Percentiles rank a stretch among this genome's conserved stretches.
Evolutionary conservation across 192 early-diverging fungal genomes (phyloP).

Genomic region (Backusella australiensis): DNA sequence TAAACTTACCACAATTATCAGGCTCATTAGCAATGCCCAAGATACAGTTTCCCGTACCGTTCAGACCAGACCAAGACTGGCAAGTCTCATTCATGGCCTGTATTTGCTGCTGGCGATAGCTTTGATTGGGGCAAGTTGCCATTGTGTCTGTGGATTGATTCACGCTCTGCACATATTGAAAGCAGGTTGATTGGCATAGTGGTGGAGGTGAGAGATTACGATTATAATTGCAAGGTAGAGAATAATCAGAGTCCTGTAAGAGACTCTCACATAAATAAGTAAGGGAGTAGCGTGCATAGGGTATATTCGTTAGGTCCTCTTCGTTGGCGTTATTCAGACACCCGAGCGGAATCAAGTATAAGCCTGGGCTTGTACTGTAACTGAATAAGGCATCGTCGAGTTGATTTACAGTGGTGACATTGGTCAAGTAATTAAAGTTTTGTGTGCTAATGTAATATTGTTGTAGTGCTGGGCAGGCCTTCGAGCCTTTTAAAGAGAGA

Average conservation of each 20-base stretch:
- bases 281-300: conserved; percentile 30
- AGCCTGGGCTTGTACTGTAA: conserved; percentile 13
- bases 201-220: conserved; percentile 20
- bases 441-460: conserved; percentile 28
- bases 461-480: conserved; percentile 25
- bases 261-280: conserved; percentile 23
- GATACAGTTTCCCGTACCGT: conserved; percentile 28
- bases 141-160: conserved; percentile 13
- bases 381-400: conserved; percentile 22
- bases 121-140: conserved; percentile 11
- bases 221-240: conserved; percentile 28
- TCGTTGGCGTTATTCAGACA: conserved; percentile 10
- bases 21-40: conserved; percentile 29
- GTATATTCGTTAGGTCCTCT: conserved; percentile 8
- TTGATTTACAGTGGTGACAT: conserved; percentile 12
- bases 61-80: conserved; percentile 24
- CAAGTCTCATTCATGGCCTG: conserved; percentile 11
- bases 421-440: conserved; percentile 9
- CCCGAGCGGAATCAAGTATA: conserved; percentile 14
- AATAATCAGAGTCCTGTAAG: conserved; percentile 27
- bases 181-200: conserved; percentile 28
- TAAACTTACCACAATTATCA: conserved; percentile 29
- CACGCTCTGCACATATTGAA: conserved; percentile 24
- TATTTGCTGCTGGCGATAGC: not conserved
- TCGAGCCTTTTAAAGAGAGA: conserved; percentile 20